A percentile compares a stretch with the other conserved stretches of the same genome.
phyloP scores from a whole-genome alignment of 331 rosid species.

The Erythrophleum ivorense region DNA sequence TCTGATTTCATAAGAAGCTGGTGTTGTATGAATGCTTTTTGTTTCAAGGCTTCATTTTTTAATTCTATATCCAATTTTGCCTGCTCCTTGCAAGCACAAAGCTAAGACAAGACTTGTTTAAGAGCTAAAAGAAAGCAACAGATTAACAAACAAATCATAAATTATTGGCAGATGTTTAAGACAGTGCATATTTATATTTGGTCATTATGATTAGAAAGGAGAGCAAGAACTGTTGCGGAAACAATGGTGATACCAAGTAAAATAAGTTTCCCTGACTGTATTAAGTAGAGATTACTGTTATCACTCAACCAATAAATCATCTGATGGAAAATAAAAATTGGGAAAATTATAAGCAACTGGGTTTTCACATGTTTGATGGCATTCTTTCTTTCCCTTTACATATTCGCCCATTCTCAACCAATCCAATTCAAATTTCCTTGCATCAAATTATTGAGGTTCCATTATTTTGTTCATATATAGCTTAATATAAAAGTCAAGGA shows the following conservation, averaged over 20 bases:
- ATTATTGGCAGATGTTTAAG: not conserved
- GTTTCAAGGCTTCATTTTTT: conserved; percentile 72
- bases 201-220: conserved; percentile 10
- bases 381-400: conserved; percentile 8
- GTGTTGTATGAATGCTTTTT: conserved; percentile 53
- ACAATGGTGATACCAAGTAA: conserved; percentile 12
- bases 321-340: conserved; percentile 15
- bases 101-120: conserved; percentile 54
- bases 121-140: conserved; percentile 37
- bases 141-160: not conserved
- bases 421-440: not conserved
- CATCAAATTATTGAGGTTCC: not conserved
- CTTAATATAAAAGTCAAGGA: not conserved
- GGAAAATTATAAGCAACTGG: not conserved
- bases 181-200: not conserved
- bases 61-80: conserved; percentile 56
- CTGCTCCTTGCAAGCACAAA: conserved; percentile 68
- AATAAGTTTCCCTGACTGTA: not conserved
- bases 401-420: not conserved
- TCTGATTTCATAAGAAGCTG: conserved; percentile 65
- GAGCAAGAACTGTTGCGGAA: not conserved
- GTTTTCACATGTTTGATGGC: not conserved
- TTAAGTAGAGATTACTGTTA: not conserved
- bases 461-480: not conserved
- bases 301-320: conserved; percentile 9